These are phyloP conservation scores for Sclerospora graminicola DNA, from an alignment of 352 stramenopile species.

Conservation along the genomic window DNA sequence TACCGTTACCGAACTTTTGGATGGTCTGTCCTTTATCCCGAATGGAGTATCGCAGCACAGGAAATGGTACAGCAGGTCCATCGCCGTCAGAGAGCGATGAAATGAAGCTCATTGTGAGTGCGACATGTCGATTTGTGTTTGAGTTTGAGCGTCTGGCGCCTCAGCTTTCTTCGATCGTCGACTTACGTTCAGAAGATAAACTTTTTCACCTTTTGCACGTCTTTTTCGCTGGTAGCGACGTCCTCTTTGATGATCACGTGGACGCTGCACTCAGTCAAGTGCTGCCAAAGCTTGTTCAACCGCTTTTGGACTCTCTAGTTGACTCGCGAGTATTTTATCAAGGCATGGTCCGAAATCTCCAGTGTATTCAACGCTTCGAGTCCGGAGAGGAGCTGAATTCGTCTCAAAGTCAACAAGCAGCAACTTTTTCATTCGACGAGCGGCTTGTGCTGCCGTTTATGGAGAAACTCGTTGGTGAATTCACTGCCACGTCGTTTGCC, in stretches of 20 bases:
- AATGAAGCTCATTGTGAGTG: constrained; percentile 65
- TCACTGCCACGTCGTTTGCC: constrained; percentile 53
- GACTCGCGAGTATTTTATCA: constrained; percentile 29
- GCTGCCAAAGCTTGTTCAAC: constrained; percentile 33
- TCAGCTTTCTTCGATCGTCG: constrained; percentile 13
- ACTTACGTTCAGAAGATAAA: constrained; percentile 48
- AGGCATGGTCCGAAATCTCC: constrained; percentile 38
- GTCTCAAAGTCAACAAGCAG: neutral
- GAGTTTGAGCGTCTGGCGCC: constrained; percentile 32
- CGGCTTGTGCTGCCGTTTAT: constrained; percentile 54
- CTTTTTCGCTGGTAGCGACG: constrained; percentile 60
- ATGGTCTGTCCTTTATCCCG: constrained; percentile 61
- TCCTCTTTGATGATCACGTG: constrained; percentile 61
- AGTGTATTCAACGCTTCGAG: constrained; percentile 38
- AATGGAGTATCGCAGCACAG: constrained; percentile 37
- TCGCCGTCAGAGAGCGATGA: constrained; percentile 45
- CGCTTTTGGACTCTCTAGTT: constrained; percentile 15
- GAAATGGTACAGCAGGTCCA: constrained; percentile 15
- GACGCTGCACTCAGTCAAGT: constrained; percentile 38
- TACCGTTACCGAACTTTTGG: constrained; percentile 59
- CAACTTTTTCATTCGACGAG: constrained; percentile 35
- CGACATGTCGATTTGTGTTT: constrained; percentile 52
- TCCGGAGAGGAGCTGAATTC: constrained; percentile 3
- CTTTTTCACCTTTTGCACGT: constrained; percentile 65
- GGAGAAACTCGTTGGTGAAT: constrained; percentile 57